These are phyloP conservation scores for Lichtheimia ornata DNA, from an alignment of 371 early-diverging fungal genomes.

Conservation along the genomic window DNA sequence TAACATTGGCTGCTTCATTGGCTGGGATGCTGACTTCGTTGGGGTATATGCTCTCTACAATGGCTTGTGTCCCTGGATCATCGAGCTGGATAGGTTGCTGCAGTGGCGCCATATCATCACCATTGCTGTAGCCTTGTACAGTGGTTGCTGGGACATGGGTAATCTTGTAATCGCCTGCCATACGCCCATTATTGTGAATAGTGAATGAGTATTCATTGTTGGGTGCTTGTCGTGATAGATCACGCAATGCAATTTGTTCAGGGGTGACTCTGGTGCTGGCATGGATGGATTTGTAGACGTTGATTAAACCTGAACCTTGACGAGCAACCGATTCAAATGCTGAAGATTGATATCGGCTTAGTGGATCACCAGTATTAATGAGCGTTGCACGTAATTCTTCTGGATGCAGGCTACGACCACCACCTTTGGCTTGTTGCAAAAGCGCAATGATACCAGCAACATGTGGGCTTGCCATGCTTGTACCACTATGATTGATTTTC, in stretches of 20 bases:
- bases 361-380: constrained; percentile 56
- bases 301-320: constrained; percentile 79
- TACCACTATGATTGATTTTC: constrained; percentile 38
- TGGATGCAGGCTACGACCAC: constrained; percentile 21
- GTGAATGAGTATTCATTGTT: constrained; percentile 48
- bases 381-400: constrained; percentile 33
- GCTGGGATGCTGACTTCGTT: constrained; percentile 22
- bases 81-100: constrained; percentile 23
- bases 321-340: constrained; percentile 49
- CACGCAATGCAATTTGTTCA: constrained; percentile 65
- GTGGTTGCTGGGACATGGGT: constrained; percentile 45
- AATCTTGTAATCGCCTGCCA: constrained; percentile 53
- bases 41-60: constrained; percentile 21
- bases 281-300: constrained; percentile 60
- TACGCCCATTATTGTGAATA: constrained; percentile 60
- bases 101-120: constrained; percentile 17
- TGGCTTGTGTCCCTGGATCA: constrained; percentile 23
- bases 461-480: constrained; percentile 78
- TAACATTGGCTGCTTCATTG: constrained; percentile 24
- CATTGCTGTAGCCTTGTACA: constrained; percentile 38
- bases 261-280: constrained; percentile 59
- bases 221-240: constrained; percentile 48
- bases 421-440: constrained; percentile 34
- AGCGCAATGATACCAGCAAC: constrained; percentile 72
- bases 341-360: constrained; percentile 31